These are phyloP conservation scores for Escallonia rubra DNA, from an alignment of 129 eudicot genomes.

Conservation along the genomic window DNA sequence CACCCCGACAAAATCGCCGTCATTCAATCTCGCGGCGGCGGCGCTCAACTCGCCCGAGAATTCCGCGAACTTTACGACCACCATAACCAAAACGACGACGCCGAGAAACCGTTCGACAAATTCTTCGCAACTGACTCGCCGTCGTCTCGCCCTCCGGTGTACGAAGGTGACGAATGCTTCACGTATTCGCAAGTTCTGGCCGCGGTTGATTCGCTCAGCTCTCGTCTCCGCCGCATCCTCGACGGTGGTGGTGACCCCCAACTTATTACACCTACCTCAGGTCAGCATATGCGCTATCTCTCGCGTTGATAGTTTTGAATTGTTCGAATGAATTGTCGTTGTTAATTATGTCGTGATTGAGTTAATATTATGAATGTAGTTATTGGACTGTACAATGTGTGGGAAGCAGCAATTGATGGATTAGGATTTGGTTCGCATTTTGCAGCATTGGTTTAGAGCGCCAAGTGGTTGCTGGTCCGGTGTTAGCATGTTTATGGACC, in stretches of 20 bases:
- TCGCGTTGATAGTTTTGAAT: too few relatives aligned
- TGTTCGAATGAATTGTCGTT: too few relatives aligned
- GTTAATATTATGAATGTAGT: too few relatives aligned
- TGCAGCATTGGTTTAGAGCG: too few relatives aligned
- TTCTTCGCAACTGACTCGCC: slow-evolving; percentile 9
- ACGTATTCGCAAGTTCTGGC: slow-evolving; percentile 58
- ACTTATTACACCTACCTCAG: slow-evolving; percentile 45
- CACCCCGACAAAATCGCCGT: slow-evolving; percentile 64
- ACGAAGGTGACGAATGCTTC: slow-evolving; percentile 60
- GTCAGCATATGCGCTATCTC: slow-evolving; percentile 15
- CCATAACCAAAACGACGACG: neutral
- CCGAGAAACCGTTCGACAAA: slow-evolving; percentile 5
- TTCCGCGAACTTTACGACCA: slow-evolving; percentile 1
- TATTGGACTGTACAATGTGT: too few relatives aligned
- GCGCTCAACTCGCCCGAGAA: slow-evolving; percentile 15
- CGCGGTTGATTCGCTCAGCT: slow-evolving; percentile 59
- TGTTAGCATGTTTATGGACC: too few relatives aligned
- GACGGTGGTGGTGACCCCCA: slow-evolving; percentile 50
- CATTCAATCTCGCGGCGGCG: slow-evolving; percentile 49
- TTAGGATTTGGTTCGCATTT: too few relatives aligned
- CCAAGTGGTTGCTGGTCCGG: too few relatives aligned
- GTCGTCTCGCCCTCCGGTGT: slow-evolving; percentile 36
- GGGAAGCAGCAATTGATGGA: too few relatives aligned
- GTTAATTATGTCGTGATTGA: too few relatives aligned
- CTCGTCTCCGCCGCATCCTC: slow-evolving; percentile 49